phyloP scores from a whole-genome alignment of 768 basidiomycete species.

The Boletus patriciae region DNA sequence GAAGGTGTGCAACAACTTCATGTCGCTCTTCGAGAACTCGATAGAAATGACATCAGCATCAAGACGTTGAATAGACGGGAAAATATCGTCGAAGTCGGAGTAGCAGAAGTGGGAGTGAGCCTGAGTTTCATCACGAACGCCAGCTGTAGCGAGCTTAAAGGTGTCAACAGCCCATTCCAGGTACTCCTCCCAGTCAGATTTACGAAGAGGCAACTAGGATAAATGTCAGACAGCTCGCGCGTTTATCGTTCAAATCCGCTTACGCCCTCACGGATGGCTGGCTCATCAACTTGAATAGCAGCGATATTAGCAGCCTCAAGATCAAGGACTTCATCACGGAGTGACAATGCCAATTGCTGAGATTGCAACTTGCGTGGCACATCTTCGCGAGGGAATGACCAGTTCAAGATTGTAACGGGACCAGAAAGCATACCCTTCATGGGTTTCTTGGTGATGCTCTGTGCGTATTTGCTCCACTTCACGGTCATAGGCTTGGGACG shows the following conservation, averaged over 20 bases:
- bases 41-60: conserved; percentile 99
- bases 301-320: conserved; percentile 95
- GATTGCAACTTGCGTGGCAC: conserved; percentile 95
- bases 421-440: conserved; percentile 99
- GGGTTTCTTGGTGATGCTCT: conserved; percentile 87
- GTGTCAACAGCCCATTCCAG: conserved; percentile 98
- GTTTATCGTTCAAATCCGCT: conserved; percentile 29
- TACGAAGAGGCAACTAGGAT: conserved; percentile 86
- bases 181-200: conserved; percentile 94
- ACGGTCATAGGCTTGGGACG: conserved; percentile 93
- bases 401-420: conserved; percentile 98
- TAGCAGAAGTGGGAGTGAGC: conserved; percentile 99
- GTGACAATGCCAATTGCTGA: conserved; percentile 95
- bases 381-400: conserved; percentile 99
- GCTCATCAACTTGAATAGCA: conserved; percentile 99
- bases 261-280: conserved; percentile 98
- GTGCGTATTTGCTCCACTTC: conserved; percentile 95
- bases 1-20: conserved; percentile 97
- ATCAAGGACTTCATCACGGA: conserved; percentile 97
- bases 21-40: conserved; percentile 97
- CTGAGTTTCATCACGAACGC: conserved; percentile 91
- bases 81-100: conserved; percentile 98
- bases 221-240: not conserved
- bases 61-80: conserved; percentile 93
- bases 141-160: conserved; percentile 96